A percentile compares a stretch with the other conserved stretches of the same genome.
phyloP scores from a whole-genome alignment of 306 rosid genomes.

The Rosa chinensis region DNA sequence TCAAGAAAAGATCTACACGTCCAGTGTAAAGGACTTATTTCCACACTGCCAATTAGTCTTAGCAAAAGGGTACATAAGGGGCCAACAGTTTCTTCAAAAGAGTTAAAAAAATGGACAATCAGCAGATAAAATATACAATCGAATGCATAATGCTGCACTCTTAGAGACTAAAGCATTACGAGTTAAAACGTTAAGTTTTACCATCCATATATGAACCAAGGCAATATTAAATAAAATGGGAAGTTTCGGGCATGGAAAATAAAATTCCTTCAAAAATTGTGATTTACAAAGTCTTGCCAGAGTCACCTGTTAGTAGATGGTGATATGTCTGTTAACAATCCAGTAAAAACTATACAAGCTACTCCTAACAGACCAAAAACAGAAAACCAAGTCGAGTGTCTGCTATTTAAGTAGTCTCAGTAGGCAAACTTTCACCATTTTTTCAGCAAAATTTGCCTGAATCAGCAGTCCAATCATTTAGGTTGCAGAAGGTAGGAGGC shows the following conservation, averaged over 20 bases:
- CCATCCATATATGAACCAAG: neutral
- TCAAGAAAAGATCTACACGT: neutral
- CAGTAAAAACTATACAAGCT: neutral
- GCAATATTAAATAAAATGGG: neutral
- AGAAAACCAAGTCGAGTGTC: neutral
- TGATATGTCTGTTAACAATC: neutral
- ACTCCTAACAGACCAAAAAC: neutral
- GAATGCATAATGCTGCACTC: neutral
- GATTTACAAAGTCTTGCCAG: neutral
- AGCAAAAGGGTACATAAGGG: neutral
- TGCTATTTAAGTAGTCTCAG: neutral
- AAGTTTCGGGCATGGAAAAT: neutral
- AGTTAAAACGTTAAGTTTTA: neutral
- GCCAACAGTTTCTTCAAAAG: neutral
- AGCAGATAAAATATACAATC: neutral
- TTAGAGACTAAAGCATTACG: no score
- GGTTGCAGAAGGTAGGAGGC: conserved; percentile 76
- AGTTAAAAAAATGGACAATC: neutral
- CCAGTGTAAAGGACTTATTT: neutral
- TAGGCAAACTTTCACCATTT: neutral
- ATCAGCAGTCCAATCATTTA: conserved; percentile 34
- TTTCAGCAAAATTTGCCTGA: neutral
- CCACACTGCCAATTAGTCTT: neutral
- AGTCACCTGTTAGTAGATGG: neutral
- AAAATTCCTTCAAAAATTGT: neutral